Base-by-base conservation (phyloP, 2,329 filamentous ascomycete species). In the Diaporthe sp. region DNA sequence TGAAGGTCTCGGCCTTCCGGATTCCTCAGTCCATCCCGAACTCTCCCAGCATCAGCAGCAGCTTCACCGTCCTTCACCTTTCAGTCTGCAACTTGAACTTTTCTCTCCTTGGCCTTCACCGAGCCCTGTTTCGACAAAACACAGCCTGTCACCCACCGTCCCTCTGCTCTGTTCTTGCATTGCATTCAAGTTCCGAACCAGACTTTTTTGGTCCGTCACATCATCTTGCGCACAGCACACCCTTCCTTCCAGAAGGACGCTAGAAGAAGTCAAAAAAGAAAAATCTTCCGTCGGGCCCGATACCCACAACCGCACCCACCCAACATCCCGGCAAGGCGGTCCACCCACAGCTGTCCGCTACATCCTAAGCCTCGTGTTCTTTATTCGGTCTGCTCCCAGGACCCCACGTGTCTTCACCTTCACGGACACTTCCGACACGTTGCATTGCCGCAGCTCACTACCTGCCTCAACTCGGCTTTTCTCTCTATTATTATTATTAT, bases 161-260 rank as follows among this genome's bases (percentile, higher is more conserved):
- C 65, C 58, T 44, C 58, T 72, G 57, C 31, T 58, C 55, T 34
- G 31, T 31, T 49, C 42, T 49, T 49, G 25, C 25, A n/a, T 28
- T 65, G 61, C 25, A 49, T 46, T 57, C 39, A 9, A 44, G 19
- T 65, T 39, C 42, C 62, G 65, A 67, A 46, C 46, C 68, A 49
- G 49, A 61, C 19, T 19, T 37, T 53, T 73, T 53, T 73, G 55
- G 58, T 34, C 39, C 55, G 44, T 75, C 60, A 25, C 42, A 31
- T 51, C 44, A 19, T 49, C 65, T 42, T 19, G 31, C 65, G n/a
- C 49, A 31, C 8, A 15, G 34, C 34, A 34, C 34, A 34, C 34
- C 34, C 13, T 39, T 28, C 22, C 49, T 72, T 75, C 73, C 68
- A 75, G 73, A 75, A 75, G 68, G 73, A 28, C 75, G 75, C 73